Evolutionary conservation across 257 asterid species (phyloP).

Genomic region (Penstemon davidsonii): DNA sequence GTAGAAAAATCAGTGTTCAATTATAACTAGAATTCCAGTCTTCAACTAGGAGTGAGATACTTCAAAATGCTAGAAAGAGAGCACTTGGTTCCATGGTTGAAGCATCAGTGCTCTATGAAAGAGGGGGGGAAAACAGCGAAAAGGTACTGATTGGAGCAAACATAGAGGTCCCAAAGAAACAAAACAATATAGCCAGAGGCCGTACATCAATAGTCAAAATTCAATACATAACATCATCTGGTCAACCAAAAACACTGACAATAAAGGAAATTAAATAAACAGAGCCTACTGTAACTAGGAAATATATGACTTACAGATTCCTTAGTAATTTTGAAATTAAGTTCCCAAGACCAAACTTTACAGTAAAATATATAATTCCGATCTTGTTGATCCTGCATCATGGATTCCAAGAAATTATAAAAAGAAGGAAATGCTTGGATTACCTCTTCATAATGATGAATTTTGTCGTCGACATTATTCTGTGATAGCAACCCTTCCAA

Average conservation of each 20-base stretch:
- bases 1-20: background rate
- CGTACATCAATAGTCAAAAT: background rate
- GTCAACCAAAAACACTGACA: background rate
- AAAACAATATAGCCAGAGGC: background rate
- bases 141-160: background rate
- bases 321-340: background rate
- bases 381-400: constrained; percentile 8
- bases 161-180: background rate
- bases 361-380: constrained; percentile 10
- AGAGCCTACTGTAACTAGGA: background rate
- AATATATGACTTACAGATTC: background rate
- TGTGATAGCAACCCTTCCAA: constrained; percentile 72
- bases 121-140: background rate
- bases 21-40: background rate
- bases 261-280: background rate
- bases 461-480: constrained; percentile 60
- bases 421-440: constrained; percentile 11
- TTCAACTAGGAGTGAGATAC: background rate
- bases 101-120: background rate
- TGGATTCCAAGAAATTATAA: constrained; percentile 15
- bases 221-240: background rate
- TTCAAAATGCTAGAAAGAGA: background rate
- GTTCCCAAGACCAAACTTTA: background rate
- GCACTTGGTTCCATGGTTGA: background rate
- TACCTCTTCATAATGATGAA: constrained; percentile 77